A percentile compares a stretch with the other conserved stretches of the same genome.
Conservation (phyloP, 345 rosid genomes). For the Camelina neglecta region DNA sequence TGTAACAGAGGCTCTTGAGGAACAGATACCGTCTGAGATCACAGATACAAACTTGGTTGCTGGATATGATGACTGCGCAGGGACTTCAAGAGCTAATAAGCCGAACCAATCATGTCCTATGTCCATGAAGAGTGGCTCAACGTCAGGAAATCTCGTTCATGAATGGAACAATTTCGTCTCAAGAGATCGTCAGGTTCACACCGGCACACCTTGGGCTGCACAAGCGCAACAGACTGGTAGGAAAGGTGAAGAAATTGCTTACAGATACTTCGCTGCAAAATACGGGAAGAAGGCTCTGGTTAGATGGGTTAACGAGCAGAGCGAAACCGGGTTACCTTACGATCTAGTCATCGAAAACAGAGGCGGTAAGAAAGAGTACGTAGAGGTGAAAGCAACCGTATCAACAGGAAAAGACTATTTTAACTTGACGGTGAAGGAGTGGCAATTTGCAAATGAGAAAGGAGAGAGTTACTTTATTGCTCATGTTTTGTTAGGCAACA, state of each 20-base stretch:
- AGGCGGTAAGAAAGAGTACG: conserved; percentile 52
- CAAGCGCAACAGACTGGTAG: conserved; percentile 68
- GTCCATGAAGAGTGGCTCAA: conserved; percentile 23
- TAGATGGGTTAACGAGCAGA: conserved; percentile 77
- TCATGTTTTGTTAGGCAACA: conserved; percentile 63
- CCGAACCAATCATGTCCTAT: conserved; percentile 22
- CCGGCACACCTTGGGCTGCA: conserved; percentile 48
- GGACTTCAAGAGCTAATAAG: conserved; percentile 9
- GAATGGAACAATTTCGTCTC: conserved; percentile 35
- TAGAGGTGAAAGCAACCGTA: conserved; percentile 89
- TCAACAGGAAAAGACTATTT: conserved; percentile 79
- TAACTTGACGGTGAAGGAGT: conserved; percentile 69
- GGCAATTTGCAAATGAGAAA: conserved; percentile 76
- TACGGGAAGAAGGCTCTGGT: conserved; percentile 49
- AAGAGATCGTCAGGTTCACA: conserved; percentile 59
- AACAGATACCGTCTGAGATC: conserved; percentile 39
- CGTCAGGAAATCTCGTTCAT: conserved; percentile 34
- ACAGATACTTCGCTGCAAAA: conserved; percentile 52
- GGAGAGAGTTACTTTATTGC: conserved; percentile 66
- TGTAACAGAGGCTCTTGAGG: conserved; percentile 31
- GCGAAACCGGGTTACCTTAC: conserved; percentile 81
- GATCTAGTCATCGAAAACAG: conserved; percentile 55
- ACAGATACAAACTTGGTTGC: conserved; percentile 45
- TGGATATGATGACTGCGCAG: conserved; percentile 35
- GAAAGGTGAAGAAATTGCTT: conserved; percentile 76